Percentiles rank a stretch among this genome's conserved stretches.
Evolutionary conservation across 208 protist species (phyloP).

Genomic region (Wallacemonas sp.): DNA sequence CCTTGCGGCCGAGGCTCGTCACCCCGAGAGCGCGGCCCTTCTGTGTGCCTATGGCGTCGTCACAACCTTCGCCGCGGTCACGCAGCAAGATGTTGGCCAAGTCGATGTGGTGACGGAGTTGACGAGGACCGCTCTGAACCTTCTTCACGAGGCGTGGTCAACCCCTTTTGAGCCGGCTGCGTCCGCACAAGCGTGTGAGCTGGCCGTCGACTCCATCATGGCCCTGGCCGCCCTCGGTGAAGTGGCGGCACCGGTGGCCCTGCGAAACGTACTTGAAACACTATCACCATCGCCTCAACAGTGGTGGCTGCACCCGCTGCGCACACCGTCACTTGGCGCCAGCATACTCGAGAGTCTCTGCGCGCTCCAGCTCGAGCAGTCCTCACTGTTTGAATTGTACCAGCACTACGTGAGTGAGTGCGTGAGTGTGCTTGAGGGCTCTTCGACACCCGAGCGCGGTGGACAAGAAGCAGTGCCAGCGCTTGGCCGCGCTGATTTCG

Average conservation of each 20-base stretch:
- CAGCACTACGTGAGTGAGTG: conserved; percentile 1
- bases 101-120: conserved; percentile 6
- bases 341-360: conserved; percentile 44
- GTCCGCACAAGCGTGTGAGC: conserved; percentile 7
- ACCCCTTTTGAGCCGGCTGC: not conserved
- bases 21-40: not conserved
- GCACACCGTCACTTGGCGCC: conserved; percentile 35
- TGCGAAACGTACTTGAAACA: not conserved
- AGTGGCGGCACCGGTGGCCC: not conserved
- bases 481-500: not conserved
- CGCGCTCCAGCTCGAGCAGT: conserved; percentile 16
- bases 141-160: not conserved
- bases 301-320: conserved; percentile 26
- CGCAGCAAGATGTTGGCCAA: not conserved
- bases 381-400: conserved; percentile 20
- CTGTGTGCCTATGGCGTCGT: conserved; percentile 16
- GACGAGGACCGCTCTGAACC: not conserved
- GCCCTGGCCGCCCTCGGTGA: conserved; percentile 19
- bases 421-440: not conserved
- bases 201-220: conserved; percentile 26
- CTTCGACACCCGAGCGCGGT: not conserved
- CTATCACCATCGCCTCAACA: not conserved
- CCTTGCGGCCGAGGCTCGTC: too few species aligned
- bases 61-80: conserved; percentile 23
- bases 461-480: not conserved